These are phyloP conservation scores for Mycosarcoma mackinlayi DNA, from an alignment of 1,284 basidiomycete species.

Conservation along the genomic window DNA sequence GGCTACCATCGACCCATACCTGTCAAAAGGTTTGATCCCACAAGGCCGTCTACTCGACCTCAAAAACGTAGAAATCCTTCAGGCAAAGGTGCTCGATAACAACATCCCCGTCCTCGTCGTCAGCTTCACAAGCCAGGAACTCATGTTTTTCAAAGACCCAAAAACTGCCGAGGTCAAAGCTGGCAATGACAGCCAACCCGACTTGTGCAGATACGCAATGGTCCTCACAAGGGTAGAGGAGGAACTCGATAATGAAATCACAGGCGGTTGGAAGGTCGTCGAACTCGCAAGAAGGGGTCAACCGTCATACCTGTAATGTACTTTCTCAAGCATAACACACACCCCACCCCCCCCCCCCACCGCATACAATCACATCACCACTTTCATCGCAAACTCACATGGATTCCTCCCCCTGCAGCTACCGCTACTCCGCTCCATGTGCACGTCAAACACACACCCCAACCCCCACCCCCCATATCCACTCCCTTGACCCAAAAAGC, in stretches of 20 bases:
- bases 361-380: conserved; percentile 2
- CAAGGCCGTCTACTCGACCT: conserved; percentile 63
- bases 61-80: conserved; percentile 61
- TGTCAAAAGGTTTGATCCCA: conserved; percentile 80
- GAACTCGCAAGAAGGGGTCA: conserved; percentile 68
- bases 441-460: no score
- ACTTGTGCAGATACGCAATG: conserved; percentile 91
- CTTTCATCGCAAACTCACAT: no score
- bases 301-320: conserved; percentile 49
- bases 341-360: no score
- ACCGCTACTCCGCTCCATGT: no score
- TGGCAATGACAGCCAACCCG: conserved; percentile 87
- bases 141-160: conserved; percentile 88
- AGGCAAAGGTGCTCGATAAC: conserved; percentile 76
- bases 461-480: no score
- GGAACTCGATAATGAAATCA: conserved; percentile 77
- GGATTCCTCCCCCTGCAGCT: no score
- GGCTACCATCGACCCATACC: conserved; percentile 95
- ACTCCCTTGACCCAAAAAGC: no score
- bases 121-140: conserved; percentile 91
- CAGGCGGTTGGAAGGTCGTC: conserved; percentile 97
- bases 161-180: conserved; percentile 86
- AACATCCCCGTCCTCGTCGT: conserved; percentile 89
- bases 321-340: background rate
- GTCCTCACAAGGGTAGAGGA: conserved; percentile 85